Conservation (phyloP, 148 eudicot genomes). For the Nyssa sinensis region DNA sequence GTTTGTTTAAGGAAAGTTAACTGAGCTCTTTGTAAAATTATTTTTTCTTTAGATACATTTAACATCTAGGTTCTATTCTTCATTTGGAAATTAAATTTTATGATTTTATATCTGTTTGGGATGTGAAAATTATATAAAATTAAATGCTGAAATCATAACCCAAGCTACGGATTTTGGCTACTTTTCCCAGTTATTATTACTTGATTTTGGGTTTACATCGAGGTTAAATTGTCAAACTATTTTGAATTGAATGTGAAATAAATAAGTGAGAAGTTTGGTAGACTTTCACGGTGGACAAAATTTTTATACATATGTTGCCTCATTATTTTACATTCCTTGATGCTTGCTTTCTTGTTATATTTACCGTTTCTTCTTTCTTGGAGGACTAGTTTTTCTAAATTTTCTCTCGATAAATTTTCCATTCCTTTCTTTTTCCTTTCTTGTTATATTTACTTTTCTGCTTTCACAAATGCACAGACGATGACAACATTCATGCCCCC, state of each 20-base stretch:
- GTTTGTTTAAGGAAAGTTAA: background rate
- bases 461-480: conserved; percentile 50
- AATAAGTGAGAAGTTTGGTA: background rate
- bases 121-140: background rate
- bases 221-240: background rate
- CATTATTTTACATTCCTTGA: no score
- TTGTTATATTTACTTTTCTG: conserved; percentile 6
- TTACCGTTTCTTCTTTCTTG: background rate
- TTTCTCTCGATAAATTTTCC: no score
- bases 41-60: background rate
- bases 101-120: background rate
- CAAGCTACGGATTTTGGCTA: background rate
- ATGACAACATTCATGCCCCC: conserved; percentile 91
- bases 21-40: background rate
- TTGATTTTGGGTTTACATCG: background rate
- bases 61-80: background rate
- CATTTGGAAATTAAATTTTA: background rate
- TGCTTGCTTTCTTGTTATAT: background rate
- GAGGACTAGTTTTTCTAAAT: no score
- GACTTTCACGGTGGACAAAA: background rate
- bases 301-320: no score
- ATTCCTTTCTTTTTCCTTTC: background rate
- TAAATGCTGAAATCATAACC: background rate
- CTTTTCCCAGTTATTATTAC: no score
- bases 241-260: background rate